Evolutionary conservation across 148 eudicot species (phyloP), one percentile per base, ranked within the genome.

Genomic region (Spergularia bocconei): DNA sequence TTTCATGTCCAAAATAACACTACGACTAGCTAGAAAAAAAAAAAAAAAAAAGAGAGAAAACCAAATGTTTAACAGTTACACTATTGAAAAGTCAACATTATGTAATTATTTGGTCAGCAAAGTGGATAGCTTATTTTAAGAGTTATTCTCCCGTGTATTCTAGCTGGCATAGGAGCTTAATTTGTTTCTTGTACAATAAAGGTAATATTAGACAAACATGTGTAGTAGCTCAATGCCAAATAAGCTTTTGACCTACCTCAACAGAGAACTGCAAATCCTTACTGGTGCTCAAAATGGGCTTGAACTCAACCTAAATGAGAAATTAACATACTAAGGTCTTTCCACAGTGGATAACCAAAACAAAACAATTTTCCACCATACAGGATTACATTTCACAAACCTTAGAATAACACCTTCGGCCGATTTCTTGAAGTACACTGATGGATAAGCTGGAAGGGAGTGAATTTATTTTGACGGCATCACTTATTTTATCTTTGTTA

Each of bases 351-450:
- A 8, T 17, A 17, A 10, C 7, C 59, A 63, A 39, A 29, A 29
- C 36, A 29, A 41, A 11, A 16, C 12, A 12, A 53, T 6, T n/a
- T 9, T 56, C 56, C 20, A 6, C 29, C 10, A 20, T 16, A 67
- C 44, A 69, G 13, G 36, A 60, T 68, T 29, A 38, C 29, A 60
- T 65, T 63, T 48, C 47, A 61, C 89, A 76, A 67, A 94, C 98
- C 97, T 89, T 95, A 55, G 97, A 90, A 73, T 81, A 84, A 82
- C 97, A 92, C 73, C 96, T 88, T 76, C 90, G 87, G 61, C 93
- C 98, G 81, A 95, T 95, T 86, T 95, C 97, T 79, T 90, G 98
- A 81, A 95, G 84, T 70, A 89, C 98, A 52, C 92, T 87, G 67
- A 92, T 89, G 54, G 87, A 90, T 68, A 89, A 83, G 83, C 92